These are phyloP conservation scores for Boechera retrofracta DNA, from an alignment of 345 rosid species.

Conservation along the genomic window DNA sequence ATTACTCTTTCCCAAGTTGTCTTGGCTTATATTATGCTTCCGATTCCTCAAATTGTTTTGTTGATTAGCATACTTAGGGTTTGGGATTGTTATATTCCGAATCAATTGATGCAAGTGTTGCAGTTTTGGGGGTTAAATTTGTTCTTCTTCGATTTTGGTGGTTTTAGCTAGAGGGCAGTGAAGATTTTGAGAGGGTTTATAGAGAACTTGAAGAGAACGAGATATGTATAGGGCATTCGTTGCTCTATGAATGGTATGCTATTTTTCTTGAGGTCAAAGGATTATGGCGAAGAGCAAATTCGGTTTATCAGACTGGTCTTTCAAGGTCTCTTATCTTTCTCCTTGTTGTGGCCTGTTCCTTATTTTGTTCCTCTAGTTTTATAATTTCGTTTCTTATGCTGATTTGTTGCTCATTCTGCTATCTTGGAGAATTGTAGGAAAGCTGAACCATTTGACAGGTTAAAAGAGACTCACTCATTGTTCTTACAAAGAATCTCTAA, in stretches of 20 bases:
- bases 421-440: slow-evolving; percentile 55
- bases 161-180: slow-evolving; percentile 64
- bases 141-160: background rate
- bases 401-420: slow-evolving; percentile 7
- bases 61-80: slow-evolving; percentile 3
- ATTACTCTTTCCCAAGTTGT: background rate
- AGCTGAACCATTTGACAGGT: slow-evolving; percentile 69
- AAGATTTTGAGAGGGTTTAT: slow-evolving; percentile 62
- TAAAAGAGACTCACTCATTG: slow-evolving; percentile 61
- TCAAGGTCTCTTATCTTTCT: slow-evolving; percentile 54
- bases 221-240: slow-evolving; percentile 56
- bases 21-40: background rate
- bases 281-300: slow-evolving; percentile 64
- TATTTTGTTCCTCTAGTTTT: background rate
- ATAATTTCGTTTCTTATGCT: background rate
- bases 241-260: slow-evolving; percentile 83
- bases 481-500: slow-evolving; percentile 73
- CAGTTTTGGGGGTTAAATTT: background rate
- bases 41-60: background rate
- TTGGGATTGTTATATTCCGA: background rate
- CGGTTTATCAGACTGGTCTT: slow-evolving; percentile 75
- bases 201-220: slow-evolving; percentile 63
- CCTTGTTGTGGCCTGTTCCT: background rate
- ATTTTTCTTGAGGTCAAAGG: slow-evolving; percentile 78
- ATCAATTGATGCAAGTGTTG: background rate